Base-by-base conservation (phyloP, 805 yeast genomes). In the Kodamaea kaohsiungensis region DNA sequence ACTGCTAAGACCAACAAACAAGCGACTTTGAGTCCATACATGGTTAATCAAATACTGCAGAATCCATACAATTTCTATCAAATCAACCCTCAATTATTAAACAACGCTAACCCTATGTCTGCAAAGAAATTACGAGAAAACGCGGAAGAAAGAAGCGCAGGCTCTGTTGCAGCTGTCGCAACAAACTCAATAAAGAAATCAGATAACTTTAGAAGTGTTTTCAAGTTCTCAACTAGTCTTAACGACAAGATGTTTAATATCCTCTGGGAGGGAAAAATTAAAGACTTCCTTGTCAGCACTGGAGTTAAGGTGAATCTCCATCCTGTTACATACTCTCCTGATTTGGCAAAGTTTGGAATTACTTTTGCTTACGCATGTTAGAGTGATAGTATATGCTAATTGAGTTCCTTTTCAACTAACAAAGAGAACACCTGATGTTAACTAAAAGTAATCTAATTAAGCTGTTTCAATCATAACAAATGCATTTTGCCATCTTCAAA, bases 261-360 rank as follows among this genome's bases (percentile, higher is more conserved):
- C 5, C 71, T 89, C 46, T 93, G 98, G 97, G 97, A 89, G 62
- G 97, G 98, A 0, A 82, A 88, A 56, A 83, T 82, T 62, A 86
- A 87, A 61, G 96, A 90, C 43, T 88, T 93, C 66, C 67, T 93
- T 50, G 73, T 92, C 2, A 83, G 89, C 48, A 81, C 93, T 1
- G 98, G 98, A 0, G 76, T 83, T 6, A 83, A 79, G 53, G 55
- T 89, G 2, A 72, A 73, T 46, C 55, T 79, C 22, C 77, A 74
- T 51, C 57, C 61, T 2, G 50, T 49, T 12, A 73, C 78, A 0
- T 65, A 71, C 18, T 69, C 68, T 3, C 87, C 88, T 2, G 82
- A 76, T 46, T 58, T 82, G 7, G 70, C 73, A 18, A 75, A 76
- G 30, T 73, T 85, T 61, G 93, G 93, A 0, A 57, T 88, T 5